A percentile compares a stretch with the other conserved stretches of the same genome.
Evolutionary conservation across 2,329 filamentous ascomycete genomes (phyloP).

Genomic region (Exophiala calicioides): DNA sequence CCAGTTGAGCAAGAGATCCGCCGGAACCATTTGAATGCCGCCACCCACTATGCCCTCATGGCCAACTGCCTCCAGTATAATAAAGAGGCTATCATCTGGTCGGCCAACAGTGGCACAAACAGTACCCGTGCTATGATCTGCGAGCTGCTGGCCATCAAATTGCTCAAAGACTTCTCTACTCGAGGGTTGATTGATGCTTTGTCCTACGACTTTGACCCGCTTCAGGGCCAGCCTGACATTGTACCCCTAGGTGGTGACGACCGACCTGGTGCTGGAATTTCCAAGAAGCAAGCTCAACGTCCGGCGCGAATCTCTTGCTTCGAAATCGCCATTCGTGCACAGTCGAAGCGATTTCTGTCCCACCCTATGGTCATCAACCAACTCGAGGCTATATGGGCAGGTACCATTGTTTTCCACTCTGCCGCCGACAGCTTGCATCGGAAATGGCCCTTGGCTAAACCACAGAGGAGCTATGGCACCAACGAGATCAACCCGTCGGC

Average conservation of each 20-base stretch:
- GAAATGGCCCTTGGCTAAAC: slow-evolving; percentile 15
- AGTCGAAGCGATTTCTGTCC: slow-evolving; percentile 87
- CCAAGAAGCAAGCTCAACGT: slow-evolving; percentile 47
- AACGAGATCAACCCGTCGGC: slow-evolving; percentile 25
- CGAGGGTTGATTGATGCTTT: slow-evolving; percentile 90
- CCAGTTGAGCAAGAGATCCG: slow-evolving; percentile 90
- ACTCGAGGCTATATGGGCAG: slow-evolving; percentile 95
- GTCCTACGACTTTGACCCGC: slow-evolving; percentile 91
- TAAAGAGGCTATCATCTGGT: slow-evolving; percentile 80
- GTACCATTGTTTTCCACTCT: slow-evolving; percentile 91
- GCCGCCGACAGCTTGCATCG: slow-evolving; percentile 82
- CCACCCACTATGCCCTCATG: slow-evolving; percentile 85
- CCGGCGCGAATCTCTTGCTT: slow-evolving; percentile 82
- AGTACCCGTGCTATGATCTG: slow-evolving; percentile 84
- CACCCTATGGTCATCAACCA: slow-evolving; percentile 92
- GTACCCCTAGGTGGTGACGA: slow-evolving; percentile 30
- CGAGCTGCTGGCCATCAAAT: slow-evolving; percentile 84
- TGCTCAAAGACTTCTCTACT: slow-evolving; percentile 86
- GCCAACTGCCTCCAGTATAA: slow-evolving; percentile 91
- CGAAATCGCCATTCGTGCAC: slow-evolving; percentile 88
- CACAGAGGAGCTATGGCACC: slow-evolving; percentile 44
- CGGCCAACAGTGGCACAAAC: slow-evolving; percentile 80
- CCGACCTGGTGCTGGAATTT: slow-evolving; percentile 34
- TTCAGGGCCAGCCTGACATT: slow-evolving; percentile 71
- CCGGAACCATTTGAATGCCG: slow-evolving; percentile 77